Base-by-base conservation (phyloP, 495 filamentous ascomycete species). In the Cercophora samala region DNA sequence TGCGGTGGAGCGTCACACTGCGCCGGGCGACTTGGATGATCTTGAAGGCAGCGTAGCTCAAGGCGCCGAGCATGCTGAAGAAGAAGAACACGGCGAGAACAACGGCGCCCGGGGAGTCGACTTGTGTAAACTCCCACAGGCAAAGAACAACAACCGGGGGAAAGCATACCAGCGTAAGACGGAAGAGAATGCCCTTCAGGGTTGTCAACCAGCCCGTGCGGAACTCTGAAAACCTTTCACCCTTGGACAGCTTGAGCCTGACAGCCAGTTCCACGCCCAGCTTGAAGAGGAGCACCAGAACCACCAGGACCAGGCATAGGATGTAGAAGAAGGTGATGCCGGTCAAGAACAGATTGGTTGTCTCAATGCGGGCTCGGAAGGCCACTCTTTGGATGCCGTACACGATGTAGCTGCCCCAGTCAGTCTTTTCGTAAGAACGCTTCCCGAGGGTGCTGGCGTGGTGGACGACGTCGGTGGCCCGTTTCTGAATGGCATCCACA, bases 281-380 rank as follows among this genome's bases (percentile, higher is more conserved):
- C 78, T 97, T 97, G 84, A 96, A 97, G 8, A 87, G 72, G 15
- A 87, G 80, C 17, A 98, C 93, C 53, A 86, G 85, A 53, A 93
- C 74, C 62, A 90, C 85, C 17, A 95, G 86, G 74, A 97, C 93
- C 65, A 96, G 80, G 63, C 91, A 86, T 76, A 97, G 93, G 66
- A 96, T 81, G 64, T 91, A 86, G 76, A 97, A 97, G 82, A 98
- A 97, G 62, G 87, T 86, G 52, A 98, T 80, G 65, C 93, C 93
- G 11, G 94, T 97, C 77, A 97, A 76, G 79, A 99, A 99, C 64
- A 98, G 87, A 77, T 99, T 99, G 54, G 94, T 97, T 1, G 85
- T 81, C 78, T 99, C 95, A 59, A 99, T 97, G 17, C 81, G 80
- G 22, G 91, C 90, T 21, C 84, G 84, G 84, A 97, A 99, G 5